Evolutionary conservation across 495 filamentous ascomycete genomes (phyloP).

Genomic region (Hyaloscypha finlandica): DNA sequence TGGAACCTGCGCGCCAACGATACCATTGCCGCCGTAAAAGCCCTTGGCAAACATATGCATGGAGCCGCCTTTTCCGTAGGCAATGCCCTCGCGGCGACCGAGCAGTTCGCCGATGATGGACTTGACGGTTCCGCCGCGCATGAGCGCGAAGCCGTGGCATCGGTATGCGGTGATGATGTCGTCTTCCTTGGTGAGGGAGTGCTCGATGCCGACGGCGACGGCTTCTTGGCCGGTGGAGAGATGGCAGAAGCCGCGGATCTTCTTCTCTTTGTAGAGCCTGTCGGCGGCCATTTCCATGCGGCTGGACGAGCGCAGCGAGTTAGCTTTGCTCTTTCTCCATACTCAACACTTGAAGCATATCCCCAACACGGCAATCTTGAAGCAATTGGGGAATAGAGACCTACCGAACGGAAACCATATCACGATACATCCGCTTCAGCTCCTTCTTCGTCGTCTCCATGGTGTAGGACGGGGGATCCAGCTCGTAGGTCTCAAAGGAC

Average conservation of each 20-base stretch:
- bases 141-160: constrained; percentile 96
- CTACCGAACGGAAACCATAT: constrained; percentile 94
- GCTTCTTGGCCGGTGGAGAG: constrained; percentile 97
- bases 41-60: constrained; percentile 99
- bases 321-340: not conserved
- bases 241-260: constrained; percentile 99
- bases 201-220: constrained; percentile 94
- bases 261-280: constrained; percentile 98
- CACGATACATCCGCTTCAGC: constrained; percentile 97
- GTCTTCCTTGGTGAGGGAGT: constrained; percentile 87
- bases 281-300: constrained; percentile 99
- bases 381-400: constrained; percentile 21
- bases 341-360: not conserved
- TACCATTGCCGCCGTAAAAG: constrained; percentile 98
- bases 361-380: not conserved
- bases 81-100: constrained; percentile 92
- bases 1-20: constrained; percentile 97
- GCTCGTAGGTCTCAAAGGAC: constrained; percentile 99
- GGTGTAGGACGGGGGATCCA: constrained; percentile 92
- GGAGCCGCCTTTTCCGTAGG: constrained; percentile 96
- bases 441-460: constrained; percentile 93
- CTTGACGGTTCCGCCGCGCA: constrained; percentile 90
- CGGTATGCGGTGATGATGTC: constrained; percentile 97
- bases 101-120: constrained; percentile 96
- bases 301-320: constrained; percentile 46